phyloP scores from a whole-genome alignment of 495 filamentous ascomycete species.

The Usnea hakonensis region DNA sequence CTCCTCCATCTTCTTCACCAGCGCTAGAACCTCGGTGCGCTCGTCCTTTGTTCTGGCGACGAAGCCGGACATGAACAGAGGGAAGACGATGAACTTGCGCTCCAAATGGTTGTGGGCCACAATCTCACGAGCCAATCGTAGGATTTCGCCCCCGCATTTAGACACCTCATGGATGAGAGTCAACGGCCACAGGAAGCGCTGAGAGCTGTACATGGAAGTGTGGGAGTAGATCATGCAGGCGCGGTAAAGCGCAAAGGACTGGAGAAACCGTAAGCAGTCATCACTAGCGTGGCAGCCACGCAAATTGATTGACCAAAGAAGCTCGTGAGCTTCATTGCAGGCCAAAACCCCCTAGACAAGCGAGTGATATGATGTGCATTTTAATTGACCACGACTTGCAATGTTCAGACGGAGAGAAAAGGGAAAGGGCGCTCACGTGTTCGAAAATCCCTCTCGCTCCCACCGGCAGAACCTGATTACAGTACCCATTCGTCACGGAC shows the following conservation, averaged over 20 bases:
- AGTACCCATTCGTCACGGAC: conserved; percentile 21
- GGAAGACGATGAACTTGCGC: conserved; percentile 46
- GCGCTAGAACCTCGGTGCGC: conserved; percentile 43
- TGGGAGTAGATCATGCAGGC: conserved; percentile 44
- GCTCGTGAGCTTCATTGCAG: not conserved
- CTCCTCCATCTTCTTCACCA: conserved; percentile 44
- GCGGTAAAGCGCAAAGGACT: conserved; percentile 43
- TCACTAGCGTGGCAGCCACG: not conserved
- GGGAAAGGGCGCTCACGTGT: conserved; percentile 33
- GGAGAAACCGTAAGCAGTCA: not conserved
- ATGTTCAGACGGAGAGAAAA: too few relatives aligned
- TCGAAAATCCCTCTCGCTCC: conserved; percentile 39
- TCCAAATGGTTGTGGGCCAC: conserved; percentile 29
- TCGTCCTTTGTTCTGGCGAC: conserved; percentile 34
- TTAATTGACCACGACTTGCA: too few relatives aligned
- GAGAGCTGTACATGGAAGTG: conserved; percentile 44
- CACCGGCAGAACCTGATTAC: conserved; percentile 35
- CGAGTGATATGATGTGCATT: not conserved
- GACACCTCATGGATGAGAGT: conserved; percentile 35
- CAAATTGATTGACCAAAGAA: not conserved
- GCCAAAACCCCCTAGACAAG: not conserved
- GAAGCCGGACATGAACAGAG: conserved; percentile 49
- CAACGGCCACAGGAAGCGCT: conserved; percentile 33
- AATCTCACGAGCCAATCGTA: conserved; percentile 36
- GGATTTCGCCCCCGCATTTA: conserved; percentile 38